Evolutionary conservation across 306 rosid genomes (phyloP), one percentile per base, ranked within the genome.

Genomic region (Pyrus pyrifolia): DNA sequence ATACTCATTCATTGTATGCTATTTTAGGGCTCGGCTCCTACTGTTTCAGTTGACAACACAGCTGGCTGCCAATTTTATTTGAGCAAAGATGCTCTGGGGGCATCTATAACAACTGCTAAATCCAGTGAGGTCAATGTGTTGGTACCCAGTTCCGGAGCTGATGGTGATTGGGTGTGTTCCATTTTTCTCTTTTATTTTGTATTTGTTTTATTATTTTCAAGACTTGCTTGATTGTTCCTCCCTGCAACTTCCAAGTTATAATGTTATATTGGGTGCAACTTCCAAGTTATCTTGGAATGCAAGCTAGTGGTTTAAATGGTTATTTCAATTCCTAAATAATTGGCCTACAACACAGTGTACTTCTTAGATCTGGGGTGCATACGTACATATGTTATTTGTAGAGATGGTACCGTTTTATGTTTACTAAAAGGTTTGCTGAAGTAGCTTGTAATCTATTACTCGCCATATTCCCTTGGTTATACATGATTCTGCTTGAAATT

Each of bases 51-150:
- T 73, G 99, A 95, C 83, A 95, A 95, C 77, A 89, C 99, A 53
- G 72, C 90, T 46, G 97, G 99, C 82, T 88, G 97, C 88, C 93
- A 92, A 81, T 83, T 95, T 60, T 95, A 95, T 82, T 81, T 95
- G 74, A 89, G 96, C 90, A 92, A 89, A 81, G 96, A 92, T 75
- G 87, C 99, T 76, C 82, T 95, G 73, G 87, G 77, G 73, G 74
- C 91, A 61, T 88, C 99, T 78, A 79, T 95, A 81, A 91, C 98
- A 68, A 87, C 99, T 72, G 97, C 99, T 38, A 95, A 95, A 87
- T 89, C 99, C 57, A 92, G 99, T 74, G 99, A 92, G 92, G 86
- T 95, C 83, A 95, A 95, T 83, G 89, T 95, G 51, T 69, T 95
- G 88, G 97, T 95, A 70, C 99, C 98, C 60, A 91, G 90, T 66